Evolutionary conservation across 106 monocot genomes (phyloP), one percentile per base, ranked within the genome.

Genomic region (Alisma plantagoaquatica): DNA sequence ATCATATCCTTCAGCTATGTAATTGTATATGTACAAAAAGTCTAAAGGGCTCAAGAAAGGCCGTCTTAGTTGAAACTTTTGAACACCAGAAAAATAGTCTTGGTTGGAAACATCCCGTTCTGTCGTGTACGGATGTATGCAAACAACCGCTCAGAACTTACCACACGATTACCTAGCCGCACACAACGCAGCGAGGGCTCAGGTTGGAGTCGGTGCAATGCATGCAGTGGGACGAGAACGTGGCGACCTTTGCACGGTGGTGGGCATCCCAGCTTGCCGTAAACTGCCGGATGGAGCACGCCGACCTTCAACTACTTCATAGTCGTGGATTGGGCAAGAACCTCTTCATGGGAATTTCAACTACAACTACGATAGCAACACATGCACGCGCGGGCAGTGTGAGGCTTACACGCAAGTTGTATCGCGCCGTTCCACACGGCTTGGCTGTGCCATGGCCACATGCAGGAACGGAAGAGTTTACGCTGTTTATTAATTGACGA

Each of bases 351-450:
- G 55, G 55, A n/a, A n/a, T n/a, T 2, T 27, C 12, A 53, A 52
- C 51, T 73, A 73, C 51, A 51, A 73, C 44, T 52, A 64, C 38
- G 32, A 24, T 8, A 18, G 17, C n/a, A 73, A 73, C 44, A 17
- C 32, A 29, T 73, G 72, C 59, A 21, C 3, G 10, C 23, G 30
- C 23, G 31, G 48, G 17, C 15, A 29, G 51, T 73, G 72, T 33
- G 23, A 18, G 18, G 58, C 58, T 24, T 73, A 73, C 50, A 65
- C 59, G 33, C 72, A 65, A 43, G 46, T 73, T 25, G 72, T 65
- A 31, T 73, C 59, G 72, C 17, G 51, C 59, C 21, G 14, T 2
- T 33, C 55, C 2, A 19, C 32, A 21, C 15, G 12, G 21, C 3
- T 55, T 0, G 55, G 55, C 31, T 55, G 55, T 38, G 55, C 55